Base-by-base conservation (phyloP, 208 protist species). In the Leishmania tropica region DNA sequence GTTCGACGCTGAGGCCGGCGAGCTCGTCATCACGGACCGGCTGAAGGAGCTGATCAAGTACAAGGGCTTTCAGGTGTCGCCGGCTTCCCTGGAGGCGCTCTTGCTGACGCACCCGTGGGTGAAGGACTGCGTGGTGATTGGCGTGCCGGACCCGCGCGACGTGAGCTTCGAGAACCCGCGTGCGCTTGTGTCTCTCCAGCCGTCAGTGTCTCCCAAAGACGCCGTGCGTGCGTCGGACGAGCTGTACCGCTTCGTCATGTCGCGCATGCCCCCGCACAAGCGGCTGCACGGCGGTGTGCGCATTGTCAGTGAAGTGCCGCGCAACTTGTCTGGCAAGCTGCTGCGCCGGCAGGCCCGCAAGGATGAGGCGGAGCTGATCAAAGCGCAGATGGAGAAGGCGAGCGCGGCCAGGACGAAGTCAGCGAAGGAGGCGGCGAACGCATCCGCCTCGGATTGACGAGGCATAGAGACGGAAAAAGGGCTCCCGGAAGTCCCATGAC, bases 1-100 rank as follows among this genome's bases (percentile, higher is more conserved):
- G 42, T 76, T 90, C 28, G 91, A 97, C 60, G 83, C 74, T 3
- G 56, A 73, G 42, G 87, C 74, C 19, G 81, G 85, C 48, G 40
- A 90, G 35, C 45, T 91, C 15, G 80, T 83, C 75, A 92, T 96
- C 76, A 83, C 85, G 13, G 94, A 96, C 79, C 87, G 96, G 70
- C 78, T 95, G 37, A 98, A 98, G 80, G 95, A 98, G 78, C 87
- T 98, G 37, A 98, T 98, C 80, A 98, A 98, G 84, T 92, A 88
- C 85, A 98, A 98, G 78, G 95, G 95, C 56, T 95, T 95, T 73
- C 95, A 98, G 87, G 95, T 98, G 21, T 86, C 95, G 21, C 95
- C 95, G 1, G 93, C 95, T 5, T 88, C 92, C 58, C 73, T 98
- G 2, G 95, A 98, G 83, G 93, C 76, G 21, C 31, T 91, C n/a